These are phyloP conservation scores for Xylaria digitata DNA, from an alignment of 2,329 filamentous ascomycete genomes.

Conservation along the genomic window DNA sequence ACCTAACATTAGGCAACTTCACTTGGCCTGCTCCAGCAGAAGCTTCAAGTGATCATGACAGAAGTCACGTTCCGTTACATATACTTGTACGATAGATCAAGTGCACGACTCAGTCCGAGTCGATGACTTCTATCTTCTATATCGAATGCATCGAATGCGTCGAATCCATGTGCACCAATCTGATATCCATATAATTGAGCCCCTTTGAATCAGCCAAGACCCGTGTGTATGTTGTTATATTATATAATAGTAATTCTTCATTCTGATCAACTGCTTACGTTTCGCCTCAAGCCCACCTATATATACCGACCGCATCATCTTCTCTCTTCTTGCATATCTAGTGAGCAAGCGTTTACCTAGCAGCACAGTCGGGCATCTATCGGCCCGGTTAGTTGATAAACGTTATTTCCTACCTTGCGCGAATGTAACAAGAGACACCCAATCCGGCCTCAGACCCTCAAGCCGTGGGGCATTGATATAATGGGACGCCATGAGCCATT, in stretches of 20 bases:
- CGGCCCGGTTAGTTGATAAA: background rate
- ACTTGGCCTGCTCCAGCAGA: background rate
- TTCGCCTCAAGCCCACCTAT: background rate
- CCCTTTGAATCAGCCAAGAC: background rate
- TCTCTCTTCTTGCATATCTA: background rate
- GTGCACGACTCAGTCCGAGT: background rate
- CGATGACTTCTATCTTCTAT: background rate
- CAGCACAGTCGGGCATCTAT: background rate
- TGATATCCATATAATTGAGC: background rate
- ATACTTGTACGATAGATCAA: background rate
- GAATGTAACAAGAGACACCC: constrained; percentile 25
- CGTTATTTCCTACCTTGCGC: background rate
- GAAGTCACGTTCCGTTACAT: background rate
- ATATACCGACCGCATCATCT: background rate
- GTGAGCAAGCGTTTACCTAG: background rate
- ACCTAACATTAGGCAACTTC: background rate
- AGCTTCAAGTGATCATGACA: constrained; percentile 3
- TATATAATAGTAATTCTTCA: constrained; percentile 1
- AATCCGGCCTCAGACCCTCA: background rate
- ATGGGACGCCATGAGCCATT: constrained; percentile 68
- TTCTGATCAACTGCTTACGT: background rate
- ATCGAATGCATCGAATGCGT: background rate
- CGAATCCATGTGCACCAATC: background rate
- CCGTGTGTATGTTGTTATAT: background rate
- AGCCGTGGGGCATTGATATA: constrained; percentile 35